Percentiles rank a stretch among this genome's conserved stretches.
Evolutionary conservation across 148 eudicot species (phyloP).

Genomic region (Dianthus caryophyllus): DNA sequence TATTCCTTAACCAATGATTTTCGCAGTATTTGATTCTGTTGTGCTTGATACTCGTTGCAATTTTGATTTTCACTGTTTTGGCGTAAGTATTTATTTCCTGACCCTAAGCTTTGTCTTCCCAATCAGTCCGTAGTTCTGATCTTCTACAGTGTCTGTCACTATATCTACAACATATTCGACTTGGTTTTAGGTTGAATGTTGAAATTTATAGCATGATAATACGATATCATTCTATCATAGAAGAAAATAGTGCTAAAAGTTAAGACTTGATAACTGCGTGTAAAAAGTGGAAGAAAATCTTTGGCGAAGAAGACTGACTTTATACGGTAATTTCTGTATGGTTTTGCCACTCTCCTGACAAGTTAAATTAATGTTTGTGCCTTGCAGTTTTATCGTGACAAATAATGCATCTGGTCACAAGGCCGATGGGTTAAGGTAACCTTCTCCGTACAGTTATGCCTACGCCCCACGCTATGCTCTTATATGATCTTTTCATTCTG

Average conservation of each 20-base stretch:
- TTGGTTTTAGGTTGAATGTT: neutral
- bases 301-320: too few species aligned
- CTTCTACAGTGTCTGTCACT: neutral
- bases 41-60: slow-evolving; percentile 60
- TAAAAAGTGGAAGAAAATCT: neutral
- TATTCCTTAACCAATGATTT: slow-evolving; percentile 26
- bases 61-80: slow-evolving; percentile 82
- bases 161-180: neutral
- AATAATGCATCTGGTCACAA: slow-evolving; percentile 84
- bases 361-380: neutral
- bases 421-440: slow-evolving; percentile 68
- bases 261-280: too few species aligned
- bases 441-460: neutral
- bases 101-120: neutral
- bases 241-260: too few species aligned
- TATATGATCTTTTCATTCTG: neutral
- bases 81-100: slow-evolving; percentile 60
- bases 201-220: too few species aligned
- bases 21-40: slow-evolving; percentile 72
- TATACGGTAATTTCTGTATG: neutral
- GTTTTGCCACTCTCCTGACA: neutral
- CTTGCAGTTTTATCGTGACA: slow-evolving; percentile 77
- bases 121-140: neutral
- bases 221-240: too few species aligned
- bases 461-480: too few species aligned